Evolutionary conservation across 805 yeast species (phyloP).

Genomic region (Ogataea paradorogensis): DNA sequence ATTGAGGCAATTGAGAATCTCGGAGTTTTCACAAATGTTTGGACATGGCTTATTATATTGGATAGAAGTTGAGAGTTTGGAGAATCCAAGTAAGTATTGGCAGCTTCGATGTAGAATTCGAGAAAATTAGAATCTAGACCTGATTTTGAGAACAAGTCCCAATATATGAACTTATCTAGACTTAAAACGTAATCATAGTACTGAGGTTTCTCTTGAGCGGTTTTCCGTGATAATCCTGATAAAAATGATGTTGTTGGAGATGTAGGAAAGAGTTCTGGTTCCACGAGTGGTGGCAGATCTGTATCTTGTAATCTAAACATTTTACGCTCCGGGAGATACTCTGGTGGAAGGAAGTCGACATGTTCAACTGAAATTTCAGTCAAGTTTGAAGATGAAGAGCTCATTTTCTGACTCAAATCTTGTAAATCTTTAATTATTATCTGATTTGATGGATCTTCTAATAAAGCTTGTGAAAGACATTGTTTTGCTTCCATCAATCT

Average conservation of each 20-base stretch:
- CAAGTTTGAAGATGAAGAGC: background rate
- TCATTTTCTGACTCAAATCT: background rate
- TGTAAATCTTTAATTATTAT: constrained; percentile 6
- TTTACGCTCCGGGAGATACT: background rate
- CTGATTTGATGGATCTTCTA: constrained; percentile 9
- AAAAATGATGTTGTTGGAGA: constrained; percentile 47
- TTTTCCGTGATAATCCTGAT: constrained; percentile 36
- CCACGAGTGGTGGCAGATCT: constrained; percentile 35
- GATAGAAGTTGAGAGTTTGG: constrained; percentile 16
- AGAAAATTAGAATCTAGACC: constrained; percentile 52
- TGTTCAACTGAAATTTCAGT: constrained; percentile 7
- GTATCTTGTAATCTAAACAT: constrained; percentile 18
- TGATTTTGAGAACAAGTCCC: constrained; percentile 35
- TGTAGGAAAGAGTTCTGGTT: constrained; percentile 21
- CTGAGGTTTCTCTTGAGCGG: constrained; percentile 25
- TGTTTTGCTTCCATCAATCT: constrained; percentile 29
- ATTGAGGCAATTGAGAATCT: constrained; percentile 37
- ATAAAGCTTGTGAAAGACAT: constrained; percentile 31
- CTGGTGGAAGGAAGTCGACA: constrained; percentile 8
- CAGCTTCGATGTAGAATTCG: constrained; percentile 46
- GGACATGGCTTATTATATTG: constrained; percentile 25
- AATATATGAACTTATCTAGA: constrained; percentile 27
- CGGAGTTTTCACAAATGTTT: constrained; percentile 33
- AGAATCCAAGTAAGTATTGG: constrained; percentile 22
- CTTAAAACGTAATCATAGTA: constrained; percentile 39